A percentile compares a stretch with the other conserved stretches of the same genome.
phyloP scores from a whole-genome alignment of 352 stramenopile genomes.

The Phytopythium montanum region DNA sequence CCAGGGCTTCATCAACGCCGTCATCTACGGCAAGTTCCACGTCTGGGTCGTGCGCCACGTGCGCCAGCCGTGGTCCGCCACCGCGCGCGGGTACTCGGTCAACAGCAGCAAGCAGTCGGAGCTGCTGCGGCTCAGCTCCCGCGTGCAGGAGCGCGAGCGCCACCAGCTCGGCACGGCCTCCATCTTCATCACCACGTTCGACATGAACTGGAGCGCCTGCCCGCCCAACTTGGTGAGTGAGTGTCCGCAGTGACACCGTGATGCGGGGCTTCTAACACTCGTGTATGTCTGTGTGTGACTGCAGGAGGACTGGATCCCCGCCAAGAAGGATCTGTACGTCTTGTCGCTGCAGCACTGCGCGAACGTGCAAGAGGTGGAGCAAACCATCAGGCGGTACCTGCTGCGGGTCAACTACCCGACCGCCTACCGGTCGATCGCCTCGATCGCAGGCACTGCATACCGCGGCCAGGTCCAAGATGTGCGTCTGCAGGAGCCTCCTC shows the following conservation, averaged over 20 bases:
- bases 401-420: constrained; percentile 78
- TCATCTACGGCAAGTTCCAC: constrained; percentile 87
- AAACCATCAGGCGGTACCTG: constrained; percentile 64
- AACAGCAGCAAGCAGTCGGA: constrained; percentile 48
- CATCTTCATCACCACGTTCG: constrained; percentile 81
- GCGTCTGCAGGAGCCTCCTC: too few species aligned
- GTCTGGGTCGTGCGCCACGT: constrained; percentile 72
- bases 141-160: constrained; percentile 38
- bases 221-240: constrained; percentile 51
- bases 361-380: constrained; percentile 57
- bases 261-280: too few species aligned
- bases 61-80: constrained; percentile 30
- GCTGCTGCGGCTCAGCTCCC: constrained; percentile 26
- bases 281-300: neutral
- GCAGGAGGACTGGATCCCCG: constrained; percentile 68
- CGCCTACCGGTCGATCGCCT: constrained; percentile 74
- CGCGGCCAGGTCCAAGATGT: constrained; percentile 65
- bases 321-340: constrained; percentile 76
- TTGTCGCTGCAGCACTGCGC: constrained; percentile 78
- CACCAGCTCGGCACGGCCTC: constrained; percentile 64
- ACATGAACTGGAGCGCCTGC: constrained; percentile 74
- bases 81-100: constrained; percentile 18
- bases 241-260: neutral
- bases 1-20: constrained; percentile 80
- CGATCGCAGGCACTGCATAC: constrained; percentile 60